phyloP scores from a whole-genome alignment of 1,284 basidiomycete species.

The Ustilago shanxiensis region DNA sequence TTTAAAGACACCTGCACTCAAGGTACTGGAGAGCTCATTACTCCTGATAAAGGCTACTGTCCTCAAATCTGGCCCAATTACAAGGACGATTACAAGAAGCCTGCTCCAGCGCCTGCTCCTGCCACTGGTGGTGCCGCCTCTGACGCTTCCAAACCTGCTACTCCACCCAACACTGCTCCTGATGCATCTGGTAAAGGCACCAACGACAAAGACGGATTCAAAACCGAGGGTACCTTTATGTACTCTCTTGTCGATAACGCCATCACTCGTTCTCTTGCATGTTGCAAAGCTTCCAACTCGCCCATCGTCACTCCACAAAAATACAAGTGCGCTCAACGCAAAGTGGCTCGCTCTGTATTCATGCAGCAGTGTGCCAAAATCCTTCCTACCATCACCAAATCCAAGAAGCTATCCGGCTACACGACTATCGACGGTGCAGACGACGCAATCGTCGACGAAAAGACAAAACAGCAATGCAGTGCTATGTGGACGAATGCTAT shows the following conservation, averaged over 20 bases:
- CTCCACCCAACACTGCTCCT: conserved; percentile 1
- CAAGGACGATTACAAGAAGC: conserved; percentile 21
- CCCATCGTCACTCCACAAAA: conserved; percentile 27
- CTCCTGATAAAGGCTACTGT: conserved; percentile 24
- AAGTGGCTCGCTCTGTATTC: conserved; percentile 19
- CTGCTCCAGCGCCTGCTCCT: conserved; percentile 10
- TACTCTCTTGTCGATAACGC: conserved; percentile 38
- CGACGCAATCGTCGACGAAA: conserved; percentile 32
- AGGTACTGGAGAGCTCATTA: conserved; percentile 1
- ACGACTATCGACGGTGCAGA: conserved; percentile 19
- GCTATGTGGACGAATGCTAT: conserved; percentile 37
- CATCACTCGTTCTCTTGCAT: conserved; percentile 29
- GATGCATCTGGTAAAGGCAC: conserved; percentile 13
- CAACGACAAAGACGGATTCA: conserved; percentile 39
- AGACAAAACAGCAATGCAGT: conserved; percentile 34
- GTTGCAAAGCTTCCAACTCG: conserved; percentile 20
- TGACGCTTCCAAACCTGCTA: background rate
- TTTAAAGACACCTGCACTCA: conserved; percentile 19
- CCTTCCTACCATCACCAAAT: conserved; percentile 23
- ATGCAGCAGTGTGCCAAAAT: conserved; percentile 34
- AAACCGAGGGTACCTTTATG: conserved; percentile 28
- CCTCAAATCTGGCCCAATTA: conserved; percentile 41
- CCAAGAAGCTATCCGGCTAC: conserved; percentile 25
- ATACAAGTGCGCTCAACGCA: conserved; percentile 37
- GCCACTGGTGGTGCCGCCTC: background rate